These are phyloP conservation scores for Starmerella cellae DNA, from an alignment of 805 yeast species.

Conservation along the genomic window DNA sequence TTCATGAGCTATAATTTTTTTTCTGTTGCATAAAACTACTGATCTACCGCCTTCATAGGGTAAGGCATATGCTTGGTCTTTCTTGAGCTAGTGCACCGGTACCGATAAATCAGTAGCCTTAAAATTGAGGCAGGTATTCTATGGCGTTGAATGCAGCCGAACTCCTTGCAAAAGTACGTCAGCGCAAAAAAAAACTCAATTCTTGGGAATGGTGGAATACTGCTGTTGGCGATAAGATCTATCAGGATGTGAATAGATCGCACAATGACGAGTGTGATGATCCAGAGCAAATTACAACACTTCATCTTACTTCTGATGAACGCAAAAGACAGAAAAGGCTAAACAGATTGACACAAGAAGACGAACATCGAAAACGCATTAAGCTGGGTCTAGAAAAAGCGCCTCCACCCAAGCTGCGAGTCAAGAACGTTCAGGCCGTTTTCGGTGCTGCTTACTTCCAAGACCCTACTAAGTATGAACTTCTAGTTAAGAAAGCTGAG, in stretches of 20 bases:
- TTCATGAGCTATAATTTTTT: no score
- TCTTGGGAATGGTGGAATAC: conserved; percentile 9
- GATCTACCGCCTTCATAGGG: no score
- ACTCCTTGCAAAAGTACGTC: conserved; percentile 17
- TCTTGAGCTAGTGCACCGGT: no score
- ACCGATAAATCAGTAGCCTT: no score
- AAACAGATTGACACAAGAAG: conserved; percentile 47
- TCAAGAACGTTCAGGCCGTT: conserved; percentile 75
- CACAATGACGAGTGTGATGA: neutral
- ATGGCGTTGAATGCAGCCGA: conserved; percentile 11
- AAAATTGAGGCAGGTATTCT: no score
- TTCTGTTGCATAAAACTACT: no score
- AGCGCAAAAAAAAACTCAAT: conserved; percentile 18
- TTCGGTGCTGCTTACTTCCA: conserved; percentile 70
- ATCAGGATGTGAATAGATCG: neutral
- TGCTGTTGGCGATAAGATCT: neutral
- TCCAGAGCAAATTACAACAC: no score
- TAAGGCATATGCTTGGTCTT: no score
- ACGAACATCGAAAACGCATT: conserved; percentile 64
- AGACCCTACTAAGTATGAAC: conserved; percentile 82
- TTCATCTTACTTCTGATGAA: conserved; percentile 35
- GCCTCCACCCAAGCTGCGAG: conserved; percentile 78
- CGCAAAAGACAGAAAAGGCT: conserved; percentile 58
- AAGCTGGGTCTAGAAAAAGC: conserved; percentile 72
- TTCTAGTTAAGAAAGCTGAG: conserved; percentile 54